Base-by-base conservation (phyloP, 805 yeast genomes). In the Teunomyces barrocoloradensis region DNA sequence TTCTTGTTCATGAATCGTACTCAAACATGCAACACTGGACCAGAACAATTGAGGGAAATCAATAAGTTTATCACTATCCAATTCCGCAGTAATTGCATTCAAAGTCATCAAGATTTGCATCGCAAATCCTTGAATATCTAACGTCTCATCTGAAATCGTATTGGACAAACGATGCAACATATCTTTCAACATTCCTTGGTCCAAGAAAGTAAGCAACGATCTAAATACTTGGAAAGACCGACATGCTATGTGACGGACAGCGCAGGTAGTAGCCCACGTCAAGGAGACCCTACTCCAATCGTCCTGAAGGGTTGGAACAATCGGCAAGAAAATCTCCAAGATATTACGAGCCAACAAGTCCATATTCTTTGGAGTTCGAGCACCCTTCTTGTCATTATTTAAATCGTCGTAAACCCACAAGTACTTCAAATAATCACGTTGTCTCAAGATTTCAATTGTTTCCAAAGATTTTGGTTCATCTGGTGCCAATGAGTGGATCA, bases 41-140 rank as follows among this genome's bases (percentile, higher is more conserved):
- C 99, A 94, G 61, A 92, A 94, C 34, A 95, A 69, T 60, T 91
- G 97, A 0, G 99, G 98, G 64, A 85, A 89, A 53, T 88, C 87
- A 47, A 88, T 84, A 50, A 94, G 69, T 54, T 87, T 85, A 33
- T 81, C 87, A 6, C 92, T 78, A 54, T 84, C 87, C 39, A 90
- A 68, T 58, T 89, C 96, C 0, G 96, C 94, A 1, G 92, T 87
- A 11, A 90, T 83, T 0, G 97, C 96, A 68, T 92, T 90, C 57
- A 94, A 66, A 0, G 99, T 92, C 97, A 94, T 92, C 53, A 94
- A 69, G 46, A 94, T 94, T 66, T 94, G 99, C 91, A 94, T 88
- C 0, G 97, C 85, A 66, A 95, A 95, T 0, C 97, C 96, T 66
- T 92, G 98, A 33, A 94, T 91, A 56, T 94, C 99, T 0, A 80